phyloP scores from a whole-genome alignment of 148 eudicot species.

The Arbutus unedo region DNA sequence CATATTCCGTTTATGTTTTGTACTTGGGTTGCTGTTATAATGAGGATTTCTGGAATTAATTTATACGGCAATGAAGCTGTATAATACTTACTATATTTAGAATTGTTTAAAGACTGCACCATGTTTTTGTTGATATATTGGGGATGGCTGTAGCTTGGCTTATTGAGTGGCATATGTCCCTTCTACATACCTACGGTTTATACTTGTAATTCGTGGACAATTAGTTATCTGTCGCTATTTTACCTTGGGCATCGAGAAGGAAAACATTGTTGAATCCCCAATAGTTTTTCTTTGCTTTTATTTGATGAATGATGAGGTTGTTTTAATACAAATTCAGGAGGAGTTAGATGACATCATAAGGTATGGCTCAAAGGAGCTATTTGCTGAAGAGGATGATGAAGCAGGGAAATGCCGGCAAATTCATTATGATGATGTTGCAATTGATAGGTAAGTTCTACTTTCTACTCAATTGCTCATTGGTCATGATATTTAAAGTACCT shows the following conservation, averaged over 20 bases:
- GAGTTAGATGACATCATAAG: conserved; percentile 96
- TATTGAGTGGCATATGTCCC: neutral
- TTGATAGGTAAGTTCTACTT: conserved; percentile 54
- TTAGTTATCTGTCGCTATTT: neutral
- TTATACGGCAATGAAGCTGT: conserved; percentile 6
- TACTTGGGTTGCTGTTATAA: neutral
- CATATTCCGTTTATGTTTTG: neutral
- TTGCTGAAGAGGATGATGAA: conserved; percentile 92
- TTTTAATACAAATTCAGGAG: conserved; percentile 50
- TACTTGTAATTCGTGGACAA: neutral
- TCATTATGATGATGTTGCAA: conserved; percentile 95
- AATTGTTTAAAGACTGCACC: neutral
- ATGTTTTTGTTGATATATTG: neutral
- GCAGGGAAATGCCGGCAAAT: conserved; percentile 89
- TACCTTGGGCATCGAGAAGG: neutral
- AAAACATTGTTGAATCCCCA: neutral
- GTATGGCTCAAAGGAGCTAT: conserved; percentile 93
- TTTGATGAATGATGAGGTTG: conserved; percentile 11
- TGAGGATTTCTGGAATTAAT: neutral
- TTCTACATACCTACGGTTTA: neutral
- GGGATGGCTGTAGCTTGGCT: neutral
- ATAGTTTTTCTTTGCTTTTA: conserved; percentile 8
- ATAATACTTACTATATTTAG: neutral
- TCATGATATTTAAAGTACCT: neutral
- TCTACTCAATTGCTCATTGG: neutral